These are phyloP conservation scores for Dactylonectria macrodidyma DNA, from an alignment of 2,329 filamentous ascomycete genomes.

Conservation along the genomic window DNA sequence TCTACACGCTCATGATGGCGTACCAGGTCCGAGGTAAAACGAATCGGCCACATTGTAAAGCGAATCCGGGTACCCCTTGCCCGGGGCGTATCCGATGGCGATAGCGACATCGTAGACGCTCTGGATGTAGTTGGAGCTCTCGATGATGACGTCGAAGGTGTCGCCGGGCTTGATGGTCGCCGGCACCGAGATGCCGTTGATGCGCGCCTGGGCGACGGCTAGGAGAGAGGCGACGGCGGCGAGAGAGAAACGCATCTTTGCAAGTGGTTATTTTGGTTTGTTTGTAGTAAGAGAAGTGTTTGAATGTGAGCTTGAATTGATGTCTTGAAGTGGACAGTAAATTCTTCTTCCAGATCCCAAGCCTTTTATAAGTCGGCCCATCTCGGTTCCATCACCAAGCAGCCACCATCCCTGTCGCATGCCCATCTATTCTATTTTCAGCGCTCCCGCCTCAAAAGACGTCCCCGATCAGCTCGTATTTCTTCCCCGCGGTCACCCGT, in stretches of 20 bases:
- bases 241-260: conserved; percentile 47
- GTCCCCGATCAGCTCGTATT: conserved; percentile 13
- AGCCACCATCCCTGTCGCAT: neutral
- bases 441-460: neutral
- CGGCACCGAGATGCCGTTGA: conserved; percentile 60
- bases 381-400: neutral
- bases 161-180: conserved; percentile 56
- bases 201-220: conserved; percentile 55
- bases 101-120: conserved; percentile 60
- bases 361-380: neutral
- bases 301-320: conserved; percentile 6
- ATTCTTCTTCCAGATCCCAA: neutral
- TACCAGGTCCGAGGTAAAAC: conserved; percentile 56
- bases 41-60: conserved; percentile 50
- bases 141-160: conserved; percentile 56
- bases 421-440: conserved; percentile 9
- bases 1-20: neutral
- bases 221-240: conserved; percentile 46
- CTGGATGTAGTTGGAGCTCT: conserved; percentile 61
- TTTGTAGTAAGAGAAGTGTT: neutral
- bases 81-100: conserved; percentile 56
- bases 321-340: neutral
- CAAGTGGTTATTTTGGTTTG: neutral
- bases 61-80: conserved; percentile 43
- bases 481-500: neutral